A percentile compares a stretch with the other conserved stretches of the same genome.
Evolutionary conservation across 306 rosid species (phyloP).

Genomic region (Delonix regia): DNA sequence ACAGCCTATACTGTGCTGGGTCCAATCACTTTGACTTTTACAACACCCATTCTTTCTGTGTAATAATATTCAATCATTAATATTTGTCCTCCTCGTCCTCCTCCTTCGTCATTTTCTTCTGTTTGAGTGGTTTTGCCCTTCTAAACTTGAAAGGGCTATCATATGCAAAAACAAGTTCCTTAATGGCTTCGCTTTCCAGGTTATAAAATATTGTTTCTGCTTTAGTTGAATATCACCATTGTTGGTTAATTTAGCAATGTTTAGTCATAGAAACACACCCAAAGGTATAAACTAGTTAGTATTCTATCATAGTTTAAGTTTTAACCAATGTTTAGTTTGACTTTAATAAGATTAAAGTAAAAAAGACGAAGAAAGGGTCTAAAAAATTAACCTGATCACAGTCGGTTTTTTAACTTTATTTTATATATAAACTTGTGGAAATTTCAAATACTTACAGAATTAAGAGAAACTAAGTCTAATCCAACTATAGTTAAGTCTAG

Average conservation of each 20-base stretch:
- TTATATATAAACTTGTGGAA: not conserved
- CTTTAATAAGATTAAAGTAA: not conserved
- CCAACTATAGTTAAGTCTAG: not conserved
- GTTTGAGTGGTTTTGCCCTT: not conserved
- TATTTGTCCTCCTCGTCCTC: conserved; percentile 17
- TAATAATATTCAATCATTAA: conserved; percentile 31
- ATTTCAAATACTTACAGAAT: not conserved
- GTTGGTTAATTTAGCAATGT: not conserved
- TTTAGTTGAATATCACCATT: conserved; percentile 27
- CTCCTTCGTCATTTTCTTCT: not conserved
- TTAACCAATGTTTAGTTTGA: not conserved
- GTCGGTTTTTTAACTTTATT: too few relatives aligned
- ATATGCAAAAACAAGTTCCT: conserved; percentile 24
- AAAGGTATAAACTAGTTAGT: not conserved
- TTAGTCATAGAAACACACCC: not conserved
- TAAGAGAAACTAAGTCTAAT: not conserved
- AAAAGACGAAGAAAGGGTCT: not conserved
- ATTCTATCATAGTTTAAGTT: not conserved
- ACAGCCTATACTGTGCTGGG: conserved; percentile 39
- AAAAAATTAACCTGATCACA: too few relatives aligned
- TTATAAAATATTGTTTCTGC: not conserved
- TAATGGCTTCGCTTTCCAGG: too few relatives aligned
- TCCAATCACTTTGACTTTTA: conserved; percentile 40
- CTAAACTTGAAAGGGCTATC: conserved; percentile 13
- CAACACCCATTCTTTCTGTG: not conserved